Conservation (phyloP, 345 rosid genomes). For the Eucalyptus sideroxylon region DNA sequence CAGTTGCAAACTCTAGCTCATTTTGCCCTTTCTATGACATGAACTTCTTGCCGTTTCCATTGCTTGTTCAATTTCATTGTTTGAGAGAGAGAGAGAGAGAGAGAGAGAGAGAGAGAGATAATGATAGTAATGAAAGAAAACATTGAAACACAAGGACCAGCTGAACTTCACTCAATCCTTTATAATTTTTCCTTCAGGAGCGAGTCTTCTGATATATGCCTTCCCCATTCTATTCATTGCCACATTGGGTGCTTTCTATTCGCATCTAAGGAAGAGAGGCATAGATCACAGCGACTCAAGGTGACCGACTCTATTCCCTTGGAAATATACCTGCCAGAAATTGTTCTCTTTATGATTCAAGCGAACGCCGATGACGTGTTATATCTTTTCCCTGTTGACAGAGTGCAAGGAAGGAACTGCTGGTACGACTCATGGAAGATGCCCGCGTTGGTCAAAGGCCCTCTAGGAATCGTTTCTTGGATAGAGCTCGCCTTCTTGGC, state of each 20-base stretch:
- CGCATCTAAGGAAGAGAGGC: constrained; percentile 3
- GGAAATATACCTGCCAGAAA: not conserved
- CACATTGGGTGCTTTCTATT: constrained; percentile 7
- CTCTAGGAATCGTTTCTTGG: constrained; percentile 31
- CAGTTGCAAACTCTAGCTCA: not conserved
- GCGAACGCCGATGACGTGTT: not conserved
- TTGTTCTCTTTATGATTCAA: not conserved
- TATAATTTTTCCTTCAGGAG: not conserved
- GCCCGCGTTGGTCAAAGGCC: constrained; percentile 28
- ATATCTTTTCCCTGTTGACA: not conserved
- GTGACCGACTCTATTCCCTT: not conserved
- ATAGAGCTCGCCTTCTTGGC: constrained; percentile 15
- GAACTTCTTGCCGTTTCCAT: not conserved
- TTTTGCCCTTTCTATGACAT: not conserved
- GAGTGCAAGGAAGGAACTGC: not conserved
- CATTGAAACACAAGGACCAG: not conserved
- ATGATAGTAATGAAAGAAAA: not conserved
- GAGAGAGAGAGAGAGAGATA: not conserved
- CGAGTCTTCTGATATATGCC: constrained; percentile 1
- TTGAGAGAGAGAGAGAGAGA: not conserved
- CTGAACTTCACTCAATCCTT: not conserved
- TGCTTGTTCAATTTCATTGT: not conserved
- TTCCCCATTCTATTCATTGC: constrained; percentile 28
- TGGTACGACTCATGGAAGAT: constrained; percentile 6
- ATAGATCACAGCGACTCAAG: not conserved